phyloP scores from a whole-genome alignment of 805 yeast species.

The Zygotorulaspora sp. region DNA sequence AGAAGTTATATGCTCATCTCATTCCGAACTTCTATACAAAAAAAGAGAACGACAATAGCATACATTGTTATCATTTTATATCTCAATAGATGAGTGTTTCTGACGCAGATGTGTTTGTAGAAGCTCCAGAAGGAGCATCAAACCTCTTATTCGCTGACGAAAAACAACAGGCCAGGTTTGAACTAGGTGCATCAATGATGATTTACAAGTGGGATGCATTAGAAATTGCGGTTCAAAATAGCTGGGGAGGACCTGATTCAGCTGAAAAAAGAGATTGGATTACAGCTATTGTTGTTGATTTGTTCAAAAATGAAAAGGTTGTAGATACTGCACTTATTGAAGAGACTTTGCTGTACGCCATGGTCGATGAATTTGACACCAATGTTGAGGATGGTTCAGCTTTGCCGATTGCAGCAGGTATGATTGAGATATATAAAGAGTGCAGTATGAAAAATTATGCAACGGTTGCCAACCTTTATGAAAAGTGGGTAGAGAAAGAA shows the following conservation, averaged over 20 bases:
- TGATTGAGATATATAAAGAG: slow-evolving; percentile 63
- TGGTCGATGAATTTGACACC: slow-evolving; percentile 93
- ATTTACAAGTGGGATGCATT: slow-evolving; percentile 88
- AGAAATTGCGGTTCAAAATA: slow-evolving; percentile 80
- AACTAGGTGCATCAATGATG: slow-evolving; percentile 88
- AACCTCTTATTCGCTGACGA: slow-evolving; percentile 48
- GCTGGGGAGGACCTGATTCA: slow-evolving; percentile 95
- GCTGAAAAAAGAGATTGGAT: slow-evolving; percentile 95
- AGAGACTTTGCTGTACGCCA: slow-evolving; percentile 77
- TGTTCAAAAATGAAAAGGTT: slow-evolving; percentile 56
- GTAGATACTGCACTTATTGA: slow-evolving; percentile 80
- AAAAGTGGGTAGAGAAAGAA: slow-evolving; percentile 54
- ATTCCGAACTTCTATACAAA: too few species aligned
- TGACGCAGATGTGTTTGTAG: slow-evolving; percentile 45
- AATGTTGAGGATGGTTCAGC: slow-evolving; percentile 88
- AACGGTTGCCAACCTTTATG: slow-evolving; percentile 55
- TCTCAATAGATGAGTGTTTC: slow-evolving; percentile 7
- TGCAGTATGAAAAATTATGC: slow-evolving; percentile 51
- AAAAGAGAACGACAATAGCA: too few species aligned
- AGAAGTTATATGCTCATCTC: slow-evolving; percentile 23
- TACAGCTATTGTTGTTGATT: slow-evolving; percentile 72
- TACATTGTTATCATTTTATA: too few species aligned
- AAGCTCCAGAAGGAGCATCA: slow-evolving; percentile 42
- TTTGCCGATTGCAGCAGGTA: slow-evolving; percentile 59
- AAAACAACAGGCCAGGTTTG: slow-evolving; percentile 78